These are phyloP conservation scores for Ganoderma multipileum DNA, from an alignment of 1,284 basidiomycete genomes.

Conservation along the genomic window DNA sequence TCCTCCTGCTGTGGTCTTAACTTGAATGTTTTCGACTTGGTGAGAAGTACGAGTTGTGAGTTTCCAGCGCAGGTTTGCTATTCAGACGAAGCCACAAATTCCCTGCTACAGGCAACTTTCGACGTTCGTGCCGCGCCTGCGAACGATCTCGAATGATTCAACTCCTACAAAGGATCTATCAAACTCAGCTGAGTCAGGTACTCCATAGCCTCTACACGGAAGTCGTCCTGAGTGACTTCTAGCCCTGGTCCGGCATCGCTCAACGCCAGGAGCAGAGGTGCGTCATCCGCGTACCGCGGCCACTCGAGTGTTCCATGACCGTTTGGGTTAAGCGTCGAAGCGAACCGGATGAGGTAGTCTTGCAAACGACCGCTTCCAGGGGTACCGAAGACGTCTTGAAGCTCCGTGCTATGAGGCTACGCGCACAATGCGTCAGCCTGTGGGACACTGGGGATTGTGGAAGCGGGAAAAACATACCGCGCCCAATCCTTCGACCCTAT, in stretches of 20 bases:
- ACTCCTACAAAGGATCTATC: conserved; percentile 12
- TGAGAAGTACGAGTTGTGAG: too few species aligned
- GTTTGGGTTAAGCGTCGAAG: conserved; percentile 39
- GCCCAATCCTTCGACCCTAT: conserved; percentile 44
- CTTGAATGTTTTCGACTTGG: background rate
- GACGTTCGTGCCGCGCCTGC: too few species aligned
- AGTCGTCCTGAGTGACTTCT: conserved; percentile 47
- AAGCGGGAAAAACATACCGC: background rate
- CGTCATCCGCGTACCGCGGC: conserved; percentile 52
- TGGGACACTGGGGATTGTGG: conserved; percentile 24
- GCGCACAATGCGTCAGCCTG: background rate
- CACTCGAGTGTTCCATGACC: conserved; percentile 46
- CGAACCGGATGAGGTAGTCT: conserved; percentile 30
- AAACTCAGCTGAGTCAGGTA: conserved; percentile 20
- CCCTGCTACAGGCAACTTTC: too few species aligned
- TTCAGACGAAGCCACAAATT: too few species aligned
- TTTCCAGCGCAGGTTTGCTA: too few species aligned
- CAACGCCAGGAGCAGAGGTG: conserved; percentile 52
- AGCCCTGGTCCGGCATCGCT: conserved; percentile 46
- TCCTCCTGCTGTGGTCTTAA: background rate
- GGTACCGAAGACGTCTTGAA: conserved; percentile 21
- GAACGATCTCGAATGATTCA: too few species aligned
- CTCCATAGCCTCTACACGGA: conserved; percentile 42
- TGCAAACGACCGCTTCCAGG: conserved; percentile 26
- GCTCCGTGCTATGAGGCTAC: conserved; percentile 18